phyloP scores from a whole-genome alignment of 495 filamentous ascomycete species.

The Hypoxylon fragiforme region DNA sequence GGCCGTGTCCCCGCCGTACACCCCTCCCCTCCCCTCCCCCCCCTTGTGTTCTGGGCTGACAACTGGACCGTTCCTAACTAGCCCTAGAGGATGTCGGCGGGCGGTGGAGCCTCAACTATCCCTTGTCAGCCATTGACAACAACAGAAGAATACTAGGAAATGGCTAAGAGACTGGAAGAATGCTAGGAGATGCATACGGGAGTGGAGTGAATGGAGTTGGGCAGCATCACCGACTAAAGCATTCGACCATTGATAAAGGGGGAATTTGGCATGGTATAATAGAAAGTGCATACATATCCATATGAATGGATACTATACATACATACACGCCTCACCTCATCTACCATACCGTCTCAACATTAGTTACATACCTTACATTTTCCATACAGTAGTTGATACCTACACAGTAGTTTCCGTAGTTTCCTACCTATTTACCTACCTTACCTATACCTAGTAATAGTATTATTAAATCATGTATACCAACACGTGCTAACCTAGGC shows the following conservation, averaged over 20 bases:
- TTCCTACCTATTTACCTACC: too few relatives aligned
- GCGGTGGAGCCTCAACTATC: slow-evolving; percentile 27
- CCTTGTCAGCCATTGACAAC: slow-evolving; percentile 34
- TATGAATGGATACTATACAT: too few relatives aligned
- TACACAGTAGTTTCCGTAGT: too few relatives aligned
- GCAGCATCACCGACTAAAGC: slow-evolving; percentile 40
- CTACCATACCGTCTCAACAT: too few relatives aligned
- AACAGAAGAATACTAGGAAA: slow-evolving; percentile 11
- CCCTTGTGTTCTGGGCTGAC: slow-evolving; percentile 33
- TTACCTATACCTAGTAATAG: too few relatives aligned
- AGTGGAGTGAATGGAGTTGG: slow-evolving; percentile 41
- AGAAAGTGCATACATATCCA: too few relatives aligned
- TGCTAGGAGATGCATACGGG: slow-evolving; percentile 24
- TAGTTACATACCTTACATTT: too few relatives aligned
- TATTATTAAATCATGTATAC: slow-evolving; percentile 3
- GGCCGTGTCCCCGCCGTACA: slow-evolving; percentile 15
- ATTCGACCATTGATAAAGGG: slow-evolving; percentile 30
- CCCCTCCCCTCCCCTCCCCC: neutral
- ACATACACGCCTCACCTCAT: too few relatives aligned
- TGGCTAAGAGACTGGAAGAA: too few relatives aligned
- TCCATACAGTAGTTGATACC: too few relatives aligned
- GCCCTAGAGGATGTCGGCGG: slow-evolving; percentile 33
- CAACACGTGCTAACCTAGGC: slow-evolving; percentile 16
- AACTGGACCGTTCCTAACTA: slow-evolving; percentile 28
- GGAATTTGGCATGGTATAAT: neutral